phyloP scores from a whole-genome alignment of 495 filamentous ascomycete genomes.

The Lasiosphaeria miniovina region DNA sequence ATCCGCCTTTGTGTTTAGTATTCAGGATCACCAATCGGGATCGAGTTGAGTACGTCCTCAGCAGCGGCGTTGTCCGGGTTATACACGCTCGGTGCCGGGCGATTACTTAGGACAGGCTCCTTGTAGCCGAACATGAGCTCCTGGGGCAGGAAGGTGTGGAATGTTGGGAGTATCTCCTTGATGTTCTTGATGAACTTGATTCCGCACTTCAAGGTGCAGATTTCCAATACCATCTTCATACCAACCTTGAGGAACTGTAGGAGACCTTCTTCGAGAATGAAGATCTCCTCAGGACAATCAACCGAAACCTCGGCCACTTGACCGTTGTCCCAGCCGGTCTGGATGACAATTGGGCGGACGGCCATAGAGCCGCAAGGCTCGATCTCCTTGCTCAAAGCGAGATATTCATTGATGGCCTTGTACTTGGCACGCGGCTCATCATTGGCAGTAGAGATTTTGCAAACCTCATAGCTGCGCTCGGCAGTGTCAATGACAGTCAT shows the following conservation, averaged over 20 bases:
- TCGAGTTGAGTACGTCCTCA: slow-evolving; percentile 7
- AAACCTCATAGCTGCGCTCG: slow-evolving; percentile 36
- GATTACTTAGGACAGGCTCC: slow-evolving; percentile 43
- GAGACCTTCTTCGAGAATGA: slow-evolving; percentile 42
- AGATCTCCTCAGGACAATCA: slow-evolving; percentile 12
- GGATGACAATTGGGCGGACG: slow-evolving; percentile 34
- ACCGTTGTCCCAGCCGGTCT: slow-evolving; percentile 36
- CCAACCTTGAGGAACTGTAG: slow-evolving; percentile 63
- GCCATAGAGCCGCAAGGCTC: slow-evolving; percentile 39
- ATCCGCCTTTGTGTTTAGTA: background rate
- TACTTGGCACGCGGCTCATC: slow-evolving; percentile 17
- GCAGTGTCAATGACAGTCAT: slow-evolving; percentile 7
- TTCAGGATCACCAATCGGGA: slow-evolving; percentile 2
- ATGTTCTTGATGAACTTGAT: slow-evolving; percentile 58
- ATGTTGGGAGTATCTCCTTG: slow-evolving; percentile 52
- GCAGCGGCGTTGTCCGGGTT: slow-evolving; percentile 24
- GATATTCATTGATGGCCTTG: slow-evolving; percentile 23
- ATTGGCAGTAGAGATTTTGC: slow-evolving; percentile 26
- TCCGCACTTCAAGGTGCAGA: slow-evolving; percentile 62
- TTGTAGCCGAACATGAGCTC: slow-evolving; percentile 68
- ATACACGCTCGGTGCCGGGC: slow-evolving; percentile 35
- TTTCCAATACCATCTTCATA: slow-evolving; percentile 67
- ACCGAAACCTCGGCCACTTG: slow-evolving; percentile 13
- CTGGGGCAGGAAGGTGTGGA: slow-evolving; percentile 65
- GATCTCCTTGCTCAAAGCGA: slow-evolving; percentile 22